Conservation (phyloP, 163 green algal genomes). For the Dunaliella salina region DNA sequence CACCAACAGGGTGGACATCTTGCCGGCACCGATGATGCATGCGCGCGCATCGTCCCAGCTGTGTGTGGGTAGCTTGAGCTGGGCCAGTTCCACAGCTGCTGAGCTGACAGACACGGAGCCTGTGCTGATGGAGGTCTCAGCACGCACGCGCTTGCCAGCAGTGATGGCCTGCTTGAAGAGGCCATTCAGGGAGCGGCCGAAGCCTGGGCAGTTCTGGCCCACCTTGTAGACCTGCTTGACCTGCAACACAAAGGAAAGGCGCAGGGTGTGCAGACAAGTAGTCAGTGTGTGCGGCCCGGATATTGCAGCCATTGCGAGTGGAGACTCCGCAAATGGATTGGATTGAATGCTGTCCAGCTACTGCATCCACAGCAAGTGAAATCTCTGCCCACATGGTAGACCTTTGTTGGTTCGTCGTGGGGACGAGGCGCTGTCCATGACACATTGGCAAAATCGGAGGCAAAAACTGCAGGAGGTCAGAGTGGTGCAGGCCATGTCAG, state of each 20-base stretch:
- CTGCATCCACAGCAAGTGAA: too few species aligned
- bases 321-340: too few species aligned
- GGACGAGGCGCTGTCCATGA: too few species aligned
- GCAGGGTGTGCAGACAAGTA: neutral
- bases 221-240: constrained; percentile 85
- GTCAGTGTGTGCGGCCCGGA: too few species aligned
- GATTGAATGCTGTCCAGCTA: too few species aligned
- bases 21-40: constrained; percentile 93
- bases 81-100: constrained; percentile 93
- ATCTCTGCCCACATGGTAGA: too few species aligned
- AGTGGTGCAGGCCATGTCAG: too few species aligned
- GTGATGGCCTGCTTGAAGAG: constrained; percentile 99
- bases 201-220: constrained; percentile 80
- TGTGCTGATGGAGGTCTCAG: constrained; percentile 90
- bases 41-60: constrained; percentile 75
- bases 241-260: neutral
- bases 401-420: too few species aligned
- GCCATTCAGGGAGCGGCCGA: constrained; percentile 94
- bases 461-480: too few species aligned
- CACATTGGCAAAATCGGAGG: too few species aligned
- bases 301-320: too few species aligned
- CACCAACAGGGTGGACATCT: constrained; percentile 95
- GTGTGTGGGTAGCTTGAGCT: constrained; percentile 91
- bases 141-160: constrained; percentile 92
- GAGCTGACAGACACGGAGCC: constrained; percentile 90